Conservation (phyloP, 805 yeast species). For the Ogataea zsoltii region DNA sequence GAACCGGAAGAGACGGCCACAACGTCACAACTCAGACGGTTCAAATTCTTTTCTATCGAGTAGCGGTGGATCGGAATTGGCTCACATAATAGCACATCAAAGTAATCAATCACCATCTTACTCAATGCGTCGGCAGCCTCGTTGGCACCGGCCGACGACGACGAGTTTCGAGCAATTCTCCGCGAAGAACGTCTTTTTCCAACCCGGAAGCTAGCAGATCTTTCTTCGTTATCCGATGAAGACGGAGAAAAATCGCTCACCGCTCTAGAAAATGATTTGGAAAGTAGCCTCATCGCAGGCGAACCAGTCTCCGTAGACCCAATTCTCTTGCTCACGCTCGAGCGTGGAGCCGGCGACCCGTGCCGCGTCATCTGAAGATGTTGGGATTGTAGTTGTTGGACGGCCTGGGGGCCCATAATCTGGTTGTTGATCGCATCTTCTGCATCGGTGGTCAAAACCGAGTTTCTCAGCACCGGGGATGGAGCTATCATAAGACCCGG, state of each 20-base stretch:
- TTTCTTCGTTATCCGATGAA: conserved; percentile 70
- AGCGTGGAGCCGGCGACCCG: conserved; percentile 20
- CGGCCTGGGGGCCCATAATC: not conserved
- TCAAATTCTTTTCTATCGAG: conserved; percentile 62
- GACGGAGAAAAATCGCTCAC: conserved; percentile 45
- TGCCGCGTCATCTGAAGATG: conserved; percentile 6
- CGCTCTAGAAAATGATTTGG: conserved; percentile 24
- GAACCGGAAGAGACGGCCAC: conserved; percentile 78
- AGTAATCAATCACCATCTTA: conserved; percentile 24
- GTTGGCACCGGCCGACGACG: conserved; percentile 24
- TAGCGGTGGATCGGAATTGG: conserved; percentile 82
- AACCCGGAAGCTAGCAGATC: conserved; percentile 50
- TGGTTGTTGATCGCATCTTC: conserved; percentile 14
- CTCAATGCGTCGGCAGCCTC: conserved; percentile 20
- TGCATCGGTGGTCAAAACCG: not conserved
- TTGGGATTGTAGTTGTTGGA: not conserved
- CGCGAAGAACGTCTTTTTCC: conserved; percentile 55
- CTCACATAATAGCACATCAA: conserved; percentile 81
- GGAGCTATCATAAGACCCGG: conserved; percentile 24
- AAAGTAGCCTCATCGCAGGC: conserved; percentile 30
- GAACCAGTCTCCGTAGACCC: conserved; percentile 13
- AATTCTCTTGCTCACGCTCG: not conserved
- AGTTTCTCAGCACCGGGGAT: conserved; percentile 22
- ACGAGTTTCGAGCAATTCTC: conserved; percentile 27
- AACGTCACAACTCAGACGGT: conserved; percentile 74